Percentiles rank a stretch among this genome's conserved stretches.
phyloP scores from a whole-genome alignment of 176 grass and related monocot genomes.

The Triticum timopheevii region DNA sequence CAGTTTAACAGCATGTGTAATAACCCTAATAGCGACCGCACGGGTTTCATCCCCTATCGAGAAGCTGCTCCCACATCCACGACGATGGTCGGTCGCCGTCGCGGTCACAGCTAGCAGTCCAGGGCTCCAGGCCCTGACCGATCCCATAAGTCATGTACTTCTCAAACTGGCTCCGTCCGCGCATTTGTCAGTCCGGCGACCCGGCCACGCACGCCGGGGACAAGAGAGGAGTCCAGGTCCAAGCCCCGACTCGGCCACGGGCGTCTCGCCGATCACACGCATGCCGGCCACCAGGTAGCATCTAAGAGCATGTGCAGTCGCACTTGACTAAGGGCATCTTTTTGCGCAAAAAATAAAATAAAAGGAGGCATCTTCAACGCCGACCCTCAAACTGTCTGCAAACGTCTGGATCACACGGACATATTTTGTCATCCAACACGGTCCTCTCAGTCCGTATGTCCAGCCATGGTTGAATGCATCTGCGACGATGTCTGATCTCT shows the following conservation, averaged over 20 bases:
- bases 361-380: too few relatives aligned
- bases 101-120: background rate
- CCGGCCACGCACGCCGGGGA: background rate
- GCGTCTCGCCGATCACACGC: background rate
- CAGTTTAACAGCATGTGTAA: too few relatives aligned
- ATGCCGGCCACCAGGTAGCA: background rate
- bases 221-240: background rate
- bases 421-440: too few relatives aligned
- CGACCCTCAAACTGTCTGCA: too few relatives aligned
- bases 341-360: too few relatives aligned
- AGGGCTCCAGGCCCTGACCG: background rate
- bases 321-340: too few relatives aligned
- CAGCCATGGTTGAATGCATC: too few relatives aligned
- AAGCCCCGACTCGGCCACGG: background rate
- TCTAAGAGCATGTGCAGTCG: background rate
- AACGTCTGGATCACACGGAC: rapidly evolving
- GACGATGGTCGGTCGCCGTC: background rate
- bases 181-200: background rate
- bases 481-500: too few relatives aligned
- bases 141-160: background rate
- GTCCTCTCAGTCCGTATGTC: too few relatives aligned
- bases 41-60: background rate
- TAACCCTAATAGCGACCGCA: background rate
- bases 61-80: background rate
- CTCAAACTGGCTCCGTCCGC: background rate